Conservation (phyloP, 148 eudicot species). For the Dysphania ambrosioides region DNA sequence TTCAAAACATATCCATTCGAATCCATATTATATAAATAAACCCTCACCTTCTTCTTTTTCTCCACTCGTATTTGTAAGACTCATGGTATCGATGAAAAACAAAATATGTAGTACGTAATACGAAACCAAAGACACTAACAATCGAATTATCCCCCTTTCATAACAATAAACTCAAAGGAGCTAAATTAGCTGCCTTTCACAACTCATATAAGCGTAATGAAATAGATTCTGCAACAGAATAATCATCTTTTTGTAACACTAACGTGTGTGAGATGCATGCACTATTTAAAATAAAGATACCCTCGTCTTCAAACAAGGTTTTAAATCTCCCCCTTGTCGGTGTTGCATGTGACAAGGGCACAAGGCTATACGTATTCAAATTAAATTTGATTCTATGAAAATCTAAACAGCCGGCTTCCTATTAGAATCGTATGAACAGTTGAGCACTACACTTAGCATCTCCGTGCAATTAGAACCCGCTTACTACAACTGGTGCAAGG, state of each 20-base stretch:
- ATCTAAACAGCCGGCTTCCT: not conserved
- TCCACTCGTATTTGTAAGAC: too few relatives aligned
- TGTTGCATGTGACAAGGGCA: conserved; percentile 1
- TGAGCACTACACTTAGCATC: too few relatives aligned
- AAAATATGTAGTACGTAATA: too few relatives aligned
- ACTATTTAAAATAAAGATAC: not conserved
- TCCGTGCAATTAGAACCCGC: not conserved
- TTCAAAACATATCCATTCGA: too few relatives aligned
- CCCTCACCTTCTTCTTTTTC: too few relatives aligned
- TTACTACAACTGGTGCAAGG: not conserved
- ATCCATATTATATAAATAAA: too few relatives aligned
- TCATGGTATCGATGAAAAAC: too few relatives aligned
- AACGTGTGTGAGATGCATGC: not conserved
- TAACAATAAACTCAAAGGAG: too few relatives aligned
- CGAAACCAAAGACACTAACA: too few relatives aligned
- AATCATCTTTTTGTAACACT: not conserved
- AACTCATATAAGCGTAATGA: not conserved
- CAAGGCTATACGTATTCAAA: too few relatives aligned
- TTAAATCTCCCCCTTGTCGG: conserved; percentile 1
- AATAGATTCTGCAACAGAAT: not conserved
- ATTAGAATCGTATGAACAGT: not conserved
- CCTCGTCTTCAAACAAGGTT: not conserved
- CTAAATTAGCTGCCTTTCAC: not conserved
- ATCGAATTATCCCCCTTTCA: too few relatives aligned
- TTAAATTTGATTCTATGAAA: not conserved